Evolutionary conservation across 176 grass and related monocot species (phyloP).

Genomic region (Raddia distichophylla): DNA sequence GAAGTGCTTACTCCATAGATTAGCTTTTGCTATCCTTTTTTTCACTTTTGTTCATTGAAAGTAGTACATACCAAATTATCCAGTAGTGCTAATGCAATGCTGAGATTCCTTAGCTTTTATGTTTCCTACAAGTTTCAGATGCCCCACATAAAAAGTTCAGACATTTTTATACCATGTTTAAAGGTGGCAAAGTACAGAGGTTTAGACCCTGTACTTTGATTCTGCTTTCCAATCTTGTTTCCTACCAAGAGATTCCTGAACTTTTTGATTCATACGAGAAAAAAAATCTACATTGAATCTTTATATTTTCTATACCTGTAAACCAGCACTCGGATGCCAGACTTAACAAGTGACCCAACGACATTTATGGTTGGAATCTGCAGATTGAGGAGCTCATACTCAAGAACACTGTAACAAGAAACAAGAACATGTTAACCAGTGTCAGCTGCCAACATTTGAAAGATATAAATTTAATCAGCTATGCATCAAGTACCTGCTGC

Average conservation of each 20-base stretch:
- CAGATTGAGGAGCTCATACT: conserved; percentile 92
- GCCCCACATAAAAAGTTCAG: conserved; percentile 10
- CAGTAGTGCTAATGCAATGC: too few species aligned
- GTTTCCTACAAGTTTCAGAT: conserved; percentile 3
- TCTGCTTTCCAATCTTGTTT: background rate
- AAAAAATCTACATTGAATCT: background rate
- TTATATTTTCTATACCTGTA: conserved; percentile 69
- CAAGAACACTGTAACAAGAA: conserved; percentile 66
- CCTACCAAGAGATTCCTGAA: conserved; percentile 13
- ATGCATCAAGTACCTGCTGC: conserved; percentile 69
- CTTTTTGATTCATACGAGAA: conserved; percentile 10
- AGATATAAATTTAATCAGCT: background rate
- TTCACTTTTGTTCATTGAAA: conserved; percentile 1
- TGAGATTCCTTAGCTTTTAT: conserved; percentile 17
- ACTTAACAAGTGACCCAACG: conserved; percentile 73
- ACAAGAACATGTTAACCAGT: conserved; percentile 16
- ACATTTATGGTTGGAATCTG: conserved; percentile 81
- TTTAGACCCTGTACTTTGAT: conserved; percentile 20
- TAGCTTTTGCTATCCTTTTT: conserved; percentile 1
- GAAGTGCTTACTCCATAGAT: conserved; percentile 23
- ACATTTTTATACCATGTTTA: background rate
- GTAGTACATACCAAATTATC: background rate
- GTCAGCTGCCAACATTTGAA: background rate
- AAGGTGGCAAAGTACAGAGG: conserved; percentile 24
- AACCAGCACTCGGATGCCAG: conserved; percentile 75